Evolutionary conservation across 148 eudicot species (phyloP).

Genomic region (Rhododendron vialii): DNA sequence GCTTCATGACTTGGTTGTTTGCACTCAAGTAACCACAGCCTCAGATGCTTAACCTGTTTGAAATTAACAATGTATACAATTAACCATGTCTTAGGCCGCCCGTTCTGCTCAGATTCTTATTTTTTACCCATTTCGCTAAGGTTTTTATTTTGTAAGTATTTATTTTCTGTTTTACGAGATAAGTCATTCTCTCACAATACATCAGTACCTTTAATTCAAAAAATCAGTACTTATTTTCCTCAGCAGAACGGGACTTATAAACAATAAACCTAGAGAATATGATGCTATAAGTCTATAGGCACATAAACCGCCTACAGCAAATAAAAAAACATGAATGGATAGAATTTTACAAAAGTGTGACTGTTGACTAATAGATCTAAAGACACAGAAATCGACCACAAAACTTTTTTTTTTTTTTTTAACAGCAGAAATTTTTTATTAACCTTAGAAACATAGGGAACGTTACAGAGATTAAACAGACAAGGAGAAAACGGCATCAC

Average conservation of each 20-base stretch:
- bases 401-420: neutral
- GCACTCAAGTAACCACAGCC: slow-evolving; percentile 80
- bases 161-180: too few species aligned
- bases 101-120: too few species aligned
- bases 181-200: too few species aligned
- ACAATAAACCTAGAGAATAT: neutral
- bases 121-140: too few species aligned
- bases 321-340: neutral
- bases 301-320: neutral
- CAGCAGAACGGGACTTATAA: neutral
- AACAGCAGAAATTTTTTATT: neutral
- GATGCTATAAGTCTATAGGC: neutral
- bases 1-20: slow-evolving; percentile 74
- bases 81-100: neutral
- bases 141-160: too few species aligned
- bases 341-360: neutral
- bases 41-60: slow-evolving; percentile 60
- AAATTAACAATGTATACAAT: neutral
- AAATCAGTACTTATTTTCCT: too few species aligned
- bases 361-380: neutral
- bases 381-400: neutral
- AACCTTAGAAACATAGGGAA: too few species aligned
- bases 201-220: too few species aligned
- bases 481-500: neutral
- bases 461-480: neutral